Percentiles rank a stretch among this genome's conserved stretches.
phyloP scores from a whole-genome alignment of 441 rosid species.

The Pelargonium australe region DNA sequence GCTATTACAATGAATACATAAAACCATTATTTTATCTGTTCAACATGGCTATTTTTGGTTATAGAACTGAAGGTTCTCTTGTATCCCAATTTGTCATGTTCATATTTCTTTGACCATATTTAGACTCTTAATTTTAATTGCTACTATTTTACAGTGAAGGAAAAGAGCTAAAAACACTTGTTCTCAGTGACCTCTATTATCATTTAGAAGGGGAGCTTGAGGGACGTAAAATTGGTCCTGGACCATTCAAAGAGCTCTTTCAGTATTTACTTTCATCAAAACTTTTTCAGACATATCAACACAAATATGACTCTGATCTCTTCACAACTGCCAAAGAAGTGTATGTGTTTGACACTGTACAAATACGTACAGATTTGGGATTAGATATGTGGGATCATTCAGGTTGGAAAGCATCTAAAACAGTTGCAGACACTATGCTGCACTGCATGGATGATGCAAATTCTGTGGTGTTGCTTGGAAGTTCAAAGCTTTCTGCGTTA shows the following conservation, averaged over 20 bases:
- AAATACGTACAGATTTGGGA: slow-evolving; percentile 47
- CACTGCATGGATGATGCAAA: slow-evolving; percentile 57
- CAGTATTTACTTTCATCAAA: slow-evolving; percentile 56
- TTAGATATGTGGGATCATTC: slow-evolving; percentile 69
- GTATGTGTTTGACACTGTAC: slow-evolving; percentile 44
- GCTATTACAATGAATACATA: background rate
- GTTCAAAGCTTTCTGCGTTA: slow-evolving; percentile 57
- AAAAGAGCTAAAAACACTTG: slow-evolving; percentile 50
- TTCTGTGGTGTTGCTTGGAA: slow-evolving; percentile 53
- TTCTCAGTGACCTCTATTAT: slow-evolving; percentile 71
- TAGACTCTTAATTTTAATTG: slow-evolving; percentile 13
- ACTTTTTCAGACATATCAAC: slow-evolving; percentile 46
- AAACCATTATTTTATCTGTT: background rate
- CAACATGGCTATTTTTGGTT: background rate
- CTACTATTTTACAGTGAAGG: slow-evolving; percentile 52
- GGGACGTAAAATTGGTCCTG: slow-evolving; percentile 74
- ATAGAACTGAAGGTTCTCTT: background rate
- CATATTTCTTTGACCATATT: slow-evolving; percentile 9
- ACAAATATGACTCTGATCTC: slow-evolving; percentile 28
- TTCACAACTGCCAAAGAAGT: slow-evolving; percentile 27
- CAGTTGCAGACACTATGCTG: slow-evolving; percentile 57
- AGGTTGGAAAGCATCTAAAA: slow-evolving; percentile 66
- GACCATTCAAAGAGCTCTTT: slow-evolving; percentile 83
- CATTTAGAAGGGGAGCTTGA: slow-evolving; percentile 85
- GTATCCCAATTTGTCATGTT: background rate